A percentile compares a stretch with the other conserved stretches of the same genome.
Evolutionary conservation across 176 grass and related monocot species (phyloP).

Genomic region (Carex littledalei): DNA sequence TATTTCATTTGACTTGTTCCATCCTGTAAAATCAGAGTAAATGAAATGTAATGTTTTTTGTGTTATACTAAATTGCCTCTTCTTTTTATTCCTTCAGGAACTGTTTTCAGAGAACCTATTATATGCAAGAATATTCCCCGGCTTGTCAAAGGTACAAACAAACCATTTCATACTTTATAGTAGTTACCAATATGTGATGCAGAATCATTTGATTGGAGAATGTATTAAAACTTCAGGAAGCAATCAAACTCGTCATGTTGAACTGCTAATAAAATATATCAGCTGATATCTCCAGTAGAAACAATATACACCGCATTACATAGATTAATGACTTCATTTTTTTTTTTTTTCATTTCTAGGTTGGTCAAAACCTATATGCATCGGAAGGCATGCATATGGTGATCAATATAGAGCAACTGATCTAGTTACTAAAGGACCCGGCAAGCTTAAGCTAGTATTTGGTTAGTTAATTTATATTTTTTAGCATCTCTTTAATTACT

Average conservation of each 20-base stretch:
- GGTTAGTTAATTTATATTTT: conserved; percentile 35
- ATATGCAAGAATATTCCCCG: conserved; percentile 70
- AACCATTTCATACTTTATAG: not conserved
- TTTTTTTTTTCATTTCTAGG: conserved; percentile 21
- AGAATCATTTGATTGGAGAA: not conserved
- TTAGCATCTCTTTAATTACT: conserved; percentile 3
- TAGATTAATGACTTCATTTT: not conserved
- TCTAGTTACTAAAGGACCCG: conserved; percentile 54
- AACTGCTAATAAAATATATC: not conserved
- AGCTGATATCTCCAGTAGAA: not conserved
- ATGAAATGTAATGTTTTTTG: too few relatives aligned
- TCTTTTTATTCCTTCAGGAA: too few relatives aligned
- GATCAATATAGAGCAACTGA: conserved; percentile 84
- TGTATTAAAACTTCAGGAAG: not conserved
- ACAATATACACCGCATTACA: not conserved
- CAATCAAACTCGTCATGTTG: not conserved
- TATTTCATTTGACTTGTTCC: not conserved
- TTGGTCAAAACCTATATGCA: conserved; percentile 75
- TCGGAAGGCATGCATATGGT: conserved; percentile 77
- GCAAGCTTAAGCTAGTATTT: conserved; percentile 75
- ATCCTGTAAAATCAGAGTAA: conserved; percentile 22
- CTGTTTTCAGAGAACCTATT: conserved; percentile 80
- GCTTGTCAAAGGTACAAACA: conserved; percentile 53
- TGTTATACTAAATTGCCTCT: too few relatives aligned
- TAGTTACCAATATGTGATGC: not conserved